Conservation (phyloP, 345 rosid genomes). For the Rubroshorea leprosula region DNA sequence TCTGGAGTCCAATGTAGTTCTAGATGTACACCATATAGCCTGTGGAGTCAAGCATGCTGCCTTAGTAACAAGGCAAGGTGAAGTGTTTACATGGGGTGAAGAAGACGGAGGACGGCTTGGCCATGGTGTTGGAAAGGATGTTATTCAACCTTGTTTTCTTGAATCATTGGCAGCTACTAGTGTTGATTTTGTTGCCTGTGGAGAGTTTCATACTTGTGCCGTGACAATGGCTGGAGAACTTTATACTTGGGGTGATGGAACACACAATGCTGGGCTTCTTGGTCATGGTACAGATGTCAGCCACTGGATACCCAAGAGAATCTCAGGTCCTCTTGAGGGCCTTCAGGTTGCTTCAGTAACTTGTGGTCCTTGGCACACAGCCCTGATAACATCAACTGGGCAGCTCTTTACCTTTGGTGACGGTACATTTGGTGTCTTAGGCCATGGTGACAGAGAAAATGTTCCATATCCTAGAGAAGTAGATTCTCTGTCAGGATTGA, state of each 20-base stretch:
- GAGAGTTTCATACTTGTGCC: slow-evolving; percentile 95
- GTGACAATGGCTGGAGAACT: slow-evolving; percentile 88
- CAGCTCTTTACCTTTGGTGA: slow-evolving; percentile 95
- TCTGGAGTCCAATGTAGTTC: slow-evolving; percentile 73
- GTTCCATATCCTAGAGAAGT: slow-evolving; percentile 77
- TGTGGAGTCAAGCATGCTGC: slow-evolving; percentile 94
- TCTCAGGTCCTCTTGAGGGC: slow-evolving; percentile 89
- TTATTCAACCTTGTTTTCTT: slow-evolving; percentile 64
- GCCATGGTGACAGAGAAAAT: slow-evolving; percentile 77
- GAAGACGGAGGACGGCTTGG: slow-evolving; percentile 96
- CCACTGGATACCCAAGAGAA: slow-evolving; percentile 97
- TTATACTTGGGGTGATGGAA: slow-evolving; percentile 98
- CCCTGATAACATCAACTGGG: slow-evolving; percentile 75
- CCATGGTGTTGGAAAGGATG: slow-evolving; percentile 78
- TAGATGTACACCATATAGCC: slow-evolving; percentile 86
- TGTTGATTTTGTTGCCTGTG: slow-evolving; percentile 85
- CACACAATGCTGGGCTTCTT: slow-evolving; percentile 84
- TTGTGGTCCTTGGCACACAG: slow-evolving; percentile 99
- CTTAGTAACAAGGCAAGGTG: slow-evolving; percentile 86
- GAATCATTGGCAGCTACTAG: slow-evolving; percentile 61
- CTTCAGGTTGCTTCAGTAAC: slow-evolving; percentile 78
- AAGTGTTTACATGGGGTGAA: slow-evolving; percentile 94
- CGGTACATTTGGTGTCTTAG: slow-evolving; percentile 93
- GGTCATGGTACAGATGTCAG: slow-evolving; percentile 87
- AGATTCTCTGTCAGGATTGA: slow-evolving; percentile 76